These are phyloP conservation scores for Entomortierella beljakovae DNA, from an alignment of 192 early-diverging fungal genomes.

Conservation along the genomic window DNA sequence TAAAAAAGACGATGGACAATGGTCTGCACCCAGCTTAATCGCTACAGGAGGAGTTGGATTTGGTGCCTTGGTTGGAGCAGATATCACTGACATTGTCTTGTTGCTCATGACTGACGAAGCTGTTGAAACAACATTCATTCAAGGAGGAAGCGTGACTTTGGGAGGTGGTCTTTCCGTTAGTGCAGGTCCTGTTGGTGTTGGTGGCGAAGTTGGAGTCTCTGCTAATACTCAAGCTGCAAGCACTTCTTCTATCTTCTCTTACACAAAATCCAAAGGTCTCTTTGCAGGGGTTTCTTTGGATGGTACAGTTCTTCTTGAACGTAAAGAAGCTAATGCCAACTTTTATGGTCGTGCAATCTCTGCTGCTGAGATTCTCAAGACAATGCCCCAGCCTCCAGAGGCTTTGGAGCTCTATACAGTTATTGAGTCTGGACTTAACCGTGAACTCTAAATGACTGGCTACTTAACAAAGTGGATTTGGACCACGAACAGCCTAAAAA, in stretches of 20 bases:
- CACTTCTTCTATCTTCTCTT: constrained; percentile 85
- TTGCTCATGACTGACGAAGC: constrained; percentile 88
- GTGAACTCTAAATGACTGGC: constrained; percentile 45
- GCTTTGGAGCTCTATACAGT: constrained; percentile 83
- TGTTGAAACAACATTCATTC: constrained; percentile 88
- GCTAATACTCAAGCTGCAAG: constrained; percentile 58
- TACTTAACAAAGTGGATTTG: neutral
- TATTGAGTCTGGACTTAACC: constrained; percentile 65
- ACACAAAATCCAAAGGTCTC: constrained; percentile 89
- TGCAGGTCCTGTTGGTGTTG: constrained; percentile 64
- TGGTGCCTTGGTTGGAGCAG: constrained; percentile 88
- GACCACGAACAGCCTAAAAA: too few relatives aligned
- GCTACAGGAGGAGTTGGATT: constrained; percentile 87
- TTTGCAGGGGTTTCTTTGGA: constrained; percentile 90
- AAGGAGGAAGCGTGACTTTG: constrained; percentile 88
- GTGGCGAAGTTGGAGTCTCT: constrained; percentile 57
- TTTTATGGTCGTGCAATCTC: constrained; percentile 81
- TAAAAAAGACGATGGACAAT: constrained; percentile 64
- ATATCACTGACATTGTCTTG: constrained; percentile 95
- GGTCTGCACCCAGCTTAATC: constrained; percentile 93
- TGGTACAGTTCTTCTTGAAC: constrained; percentile 85
- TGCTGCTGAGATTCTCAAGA: constrained; percentile 84
- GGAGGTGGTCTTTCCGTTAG: constrained; percentile 83
- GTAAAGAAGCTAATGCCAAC: constrained; percentile 84
- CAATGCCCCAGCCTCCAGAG: constrained; percentile 74